Evolutionary conservation across 495 filamentous ascomycete genomes (phyloP).

Genomic region (Xylaria palmicola): DNA sequence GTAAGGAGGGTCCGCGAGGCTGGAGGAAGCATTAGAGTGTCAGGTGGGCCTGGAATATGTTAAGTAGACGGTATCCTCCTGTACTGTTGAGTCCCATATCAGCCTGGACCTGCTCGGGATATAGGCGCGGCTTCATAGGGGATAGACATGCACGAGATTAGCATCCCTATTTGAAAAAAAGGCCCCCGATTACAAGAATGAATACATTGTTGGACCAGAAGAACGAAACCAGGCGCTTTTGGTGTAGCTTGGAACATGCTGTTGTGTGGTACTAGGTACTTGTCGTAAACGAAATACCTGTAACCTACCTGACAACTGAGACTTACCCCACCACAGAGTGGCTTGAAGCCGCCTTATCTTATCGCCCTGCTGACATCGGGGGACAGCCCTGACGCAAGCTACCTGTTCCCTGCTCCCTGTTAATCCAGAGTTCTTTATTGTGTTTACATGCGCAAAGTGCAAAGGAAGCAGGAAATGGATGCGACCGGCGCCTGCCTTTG

Average conservation of each 20-base stretch:
- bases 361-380: constrained; percentile 2
- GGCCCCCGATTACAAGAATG: not conserved
- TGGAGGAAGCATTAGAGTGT: not conserved
- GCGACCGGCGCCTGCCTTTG: constrained; percentile 33
- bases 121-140: not conserved
- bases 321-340: constrained; percentile 5
- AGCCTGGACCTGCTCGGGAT: not conserved
- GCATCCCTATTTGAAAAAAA: not conserved
- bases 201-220: not conserved
- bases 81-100: not conserved
- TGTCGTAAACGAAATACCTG: not conserved
- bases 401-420: constrained; percentile 13
- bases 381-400: constrained; percentile 7
- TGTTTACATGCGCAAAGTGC: not conserved
- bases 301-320: too few species aligned
- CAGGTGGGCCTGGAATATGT: not conserved
- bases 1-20: constrained; percentile 9
- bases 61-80: not conserved
- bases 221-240: not conserved
- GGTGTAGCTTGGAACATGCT: not conserved
- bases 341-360: too few species aligned
- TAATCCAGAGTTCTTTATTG: constrained; percentile 11
- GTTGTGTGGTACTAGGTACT: not conserved
- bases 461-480: constrained; percentile 22
- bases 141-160: not conserved